Evolutionary conservation across 1,284 basidiomycete genomes (phyloP).

Genomic region (Sutorius eximius): DNA sequence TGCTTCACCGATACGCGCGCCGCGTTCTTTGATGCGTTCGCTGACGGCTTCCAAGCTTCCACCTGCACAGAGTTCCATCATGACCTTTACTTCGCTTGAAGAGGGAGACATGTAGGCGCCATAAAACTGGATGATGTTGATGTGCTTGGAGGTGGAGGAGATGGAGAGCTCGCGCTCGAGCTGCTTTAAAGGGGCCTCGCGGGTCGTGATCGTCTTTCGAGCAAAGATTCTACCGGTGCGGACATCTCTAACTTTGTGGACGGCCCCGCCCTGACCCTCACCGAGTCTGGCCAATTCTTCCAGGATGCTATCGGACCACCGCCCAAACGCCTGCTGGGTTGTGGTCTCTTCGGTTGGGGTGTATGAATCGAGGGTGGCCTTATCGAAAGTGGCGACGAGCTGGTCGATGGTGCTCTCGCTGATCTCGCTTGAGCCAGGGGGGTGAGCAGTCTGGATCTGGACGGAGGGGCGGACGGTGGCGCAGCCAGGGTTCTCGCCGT

Average conservation of each 20-base stretch:
- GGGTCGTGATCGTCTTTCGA: slow-evolving; percentile 94
- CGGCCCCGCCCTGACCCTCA: slow-evolving; percentile 95
- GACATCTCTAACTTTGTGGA: slow-evolving; percentile 85
- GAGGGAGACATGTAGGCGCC: slow-evolving; percentile 95
- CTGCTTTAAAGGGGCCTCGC: slow-evolving; percentile 91
- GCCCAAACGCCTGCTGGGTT: slow-evolving; percentile 30
- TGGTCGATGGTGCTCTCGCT: slow-evolving; percentile 43
- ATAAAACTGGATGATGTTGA: slow-evolving; percentile 91
- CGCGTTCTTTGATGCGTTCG: slow-evolving; percentile 80
- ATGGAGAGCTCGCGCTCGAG: slow-evolving; percentile 91
- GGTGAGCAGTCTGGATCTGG: slow-evolving; percentile 35
- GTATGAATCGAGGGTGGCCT: slow-evolving; percentile 32
- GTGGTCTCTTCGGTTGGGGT: slow-evolving; percentile 36
- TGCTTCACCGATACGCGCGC: slow-evolving; percentile 85
- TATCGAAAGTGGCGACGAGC: slow-evolving; percentile 31
- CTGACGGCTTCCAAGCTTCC: slow-evolving; percentile 86
- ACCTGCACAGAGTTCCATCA: slow-evolving; percentile 95
- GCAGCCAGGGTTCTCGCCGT: slow-evolving; percentile 46
- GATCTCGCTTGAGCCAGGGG: slow-evolving; percentile 37
- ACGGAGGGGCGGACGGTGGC: slow-evolving; percentile 55
- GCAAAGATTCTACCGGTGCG: slow-evolving; percentile 83
- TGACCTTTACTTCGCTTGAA: slow-evolving; percentile 90
- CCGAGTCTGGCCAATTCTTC: slow-evolving; percentile 79
- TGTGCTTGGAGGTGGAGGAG: slow-evolving; percentile 80
- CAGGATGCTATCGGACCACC: slow-evolving; percentile 70